Conservation (phyloP, 805 yeast genomes). For the Starmerella davenportii region DNA sequence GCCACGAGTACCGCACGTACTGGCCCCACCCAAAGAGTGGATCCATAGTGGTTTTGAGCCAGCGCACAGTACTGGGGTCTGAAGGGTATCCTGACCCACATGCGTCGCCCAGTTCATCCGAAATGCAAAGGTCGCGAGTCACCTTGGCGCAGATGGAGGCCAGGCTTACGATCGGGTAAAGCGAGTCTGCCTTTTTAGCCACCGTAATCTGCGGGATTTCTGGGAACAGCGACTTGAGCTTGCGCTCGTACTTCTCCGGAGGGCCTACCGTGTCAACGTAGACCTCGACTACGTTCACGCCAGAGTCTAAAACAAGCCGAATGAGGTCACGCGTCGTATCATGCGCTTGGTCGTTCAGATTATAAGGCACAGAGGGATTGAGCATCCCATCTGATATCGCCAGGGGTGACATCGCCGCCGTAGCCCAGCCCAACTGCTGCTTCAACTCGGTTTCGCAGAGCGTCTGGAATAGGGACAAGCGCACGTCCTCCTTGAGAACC, state of each 20-base stretch:
- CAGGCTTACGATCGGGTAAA: slow-evolving; percentile 80
- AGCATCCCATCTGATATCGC: slow-evolving; percentile 87
- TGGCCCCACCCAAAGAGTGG: slow-evolving; percentile 72
- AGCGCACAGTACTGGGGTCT: slow-evolving; percentile 68
- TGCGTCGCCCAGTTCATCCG: slow-evolving; percentile 20
- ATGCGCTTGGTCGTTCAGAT: slow-evolving; percentile 90
- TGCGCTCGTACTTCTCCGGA: slow-evolving; percentile 64
- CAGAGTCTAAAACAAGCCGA: slow-evolving; percentile 39
- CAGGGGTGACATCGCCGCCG: slow-evolving; percentile 65
- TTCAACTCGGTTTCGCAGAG: slow-evolving; percentile 37
- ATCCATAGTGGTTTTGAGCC: slow-evolving; percentile 51
- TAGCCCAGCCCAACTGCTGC: slow-evolving; percentile 58
- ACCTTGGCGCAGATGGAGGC: slow-evolving; percentile 95
- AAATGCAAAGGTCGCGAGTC: slow-evolving; percentile 58
- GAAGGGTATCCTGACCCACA: slow-evolving; percentile 93
- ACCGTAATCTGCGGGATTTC: slow-evolving; percentile 47
- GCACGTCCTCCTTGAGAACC: slow-evolving; percentile 51
- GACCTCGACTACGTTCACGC: slow-evolving; percentile 49
- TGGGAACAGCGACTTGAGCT: slow-evolving; percentile 55
- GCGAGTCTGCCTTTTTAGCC: slow-evolving; percentile 84
- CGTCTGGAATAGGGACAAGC: slow-evolving; percentile 42
- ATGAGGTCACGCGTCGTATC: slow-evolving; percentile 77
- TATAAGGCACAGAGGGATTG: slow-evolving; percentile 42
- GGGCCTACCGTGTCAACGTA: slow-evolving; percentile 97
- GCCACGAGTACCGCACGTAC: slow-evolving; percentile 80